Evolutionary conservation across 805 yeast genomes (phyloP).

Genomic region (Wickerhamiella kurtzmanii): DNA sequence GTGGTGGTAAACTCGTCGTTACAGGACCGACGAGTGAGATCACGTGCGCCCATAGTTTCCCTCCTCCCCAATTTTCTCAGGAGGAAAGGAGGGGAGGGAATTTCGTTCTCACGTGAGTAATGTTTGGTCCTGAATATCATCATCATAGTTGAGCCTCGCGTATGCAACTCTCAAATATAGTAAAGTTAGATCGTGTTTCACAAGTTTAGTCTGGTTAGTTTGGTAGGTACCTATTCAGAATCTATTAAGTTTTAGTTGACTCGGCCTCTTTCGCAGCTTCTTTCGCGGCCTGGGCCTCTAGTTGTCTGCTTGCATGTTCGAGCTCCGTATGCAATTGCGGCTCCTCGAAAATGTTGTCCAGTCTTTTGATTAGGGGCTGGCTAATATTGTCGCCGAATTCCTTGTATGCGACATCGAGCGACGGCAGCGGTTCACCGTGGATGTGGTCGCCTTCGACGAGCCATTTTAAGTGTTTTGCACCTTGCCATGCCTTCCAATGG

Average conservation of each 20-base stretch:
- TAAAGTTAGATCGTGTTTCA: too few species aligned
- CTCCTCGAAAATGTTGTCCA: constrained; percentile 10
- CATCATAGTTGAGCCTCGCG: too few species aligned
- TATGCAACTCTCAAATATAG: too few species aligned
- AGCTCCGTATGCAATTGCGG: constrained; percentile 12
- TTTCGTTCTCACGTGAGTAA: too few species aligned
- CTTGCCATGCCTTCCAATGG: constrained; percentile 63
- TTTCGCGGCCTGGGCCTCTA: not conserved
- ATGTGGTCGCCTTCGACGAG: constrained; percentile 37
- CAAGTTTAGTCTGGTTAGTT: too few species aligned
- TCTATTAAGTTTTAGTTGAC: not conserved
- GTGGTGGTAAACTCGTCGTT: too few species aligned
- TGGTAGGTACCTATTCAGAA: too few species aligned
- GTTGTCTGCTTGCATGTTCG: constrained; percentile 15
- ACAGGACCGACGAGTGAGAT: too few species aligned
- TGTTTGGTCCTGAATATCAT: too few species aligned
- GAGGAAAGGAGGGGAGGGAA: too few species aligned
- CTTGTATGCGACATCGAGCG: constrained; percentile 8
- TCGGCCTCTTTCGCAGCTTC: not conserved
- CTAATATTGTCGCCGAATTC: not conserved
- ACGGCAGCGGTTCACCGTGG: constrained; percentile 17
- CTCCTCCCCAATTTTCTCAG: too few species aligned
- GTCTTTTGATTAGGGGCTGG: constrained; percentile 3
- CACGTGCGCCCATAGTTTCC: too few species aligned
- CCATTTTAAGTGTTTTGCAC: constrained; percentile 53